Evolutionary conservation across 768 basidiomycete genomes (phyloP), one percentile per base, ranked within the genome.

Genomic region (Boletus speciosus): DNA sequence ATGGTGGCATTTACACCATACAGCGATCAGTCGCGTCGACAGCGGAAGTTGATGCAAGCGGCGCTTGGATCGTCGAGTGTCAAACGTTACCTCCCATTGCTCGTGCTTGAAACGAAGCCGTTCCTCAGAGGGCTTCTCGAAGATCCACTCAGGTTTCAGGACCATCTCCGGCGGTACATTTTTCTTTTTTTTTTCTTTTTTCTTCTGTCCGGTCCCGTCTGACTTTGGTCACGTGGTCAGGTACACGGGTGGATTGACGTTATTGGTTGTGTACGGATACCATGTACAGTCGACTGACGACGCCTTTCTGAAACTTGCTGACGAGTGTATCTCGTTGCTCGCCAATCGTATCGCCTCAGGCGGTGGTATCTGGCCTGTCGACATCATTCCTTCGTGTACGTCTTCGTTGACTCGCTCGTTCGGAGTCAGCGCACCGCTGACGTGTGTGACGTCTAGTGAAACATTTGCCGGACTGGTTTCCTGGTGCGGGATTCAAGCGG

Each of bases 1-100:
- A 86, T 88, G 82, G 79, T 83, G 50, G 84, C 84, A 2, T 87
- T 89, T 66, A 84, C 83, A 5, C 75, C 76, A 16, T 86, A 88
- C 62, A 81, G 81, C 34, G 83, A 85, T 56, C 75, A 77, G 62
- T 76, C 76, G 42, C 82, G 80, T 53, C 80, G 85, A 23, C 85
- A 88, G 66, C 81, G 88, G 61, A 79, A 71, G 59, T 78, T 89
- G 40, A 80, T 88, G 71, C 82, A 83, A 64, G 78, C 79, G 47
- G 85, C 86, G 6, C 76, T 90, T 36, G 80, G 81, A 36, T 57
- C 74, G 29, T 73, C 76, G 11, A 73, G 68, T 21, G 81, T 88
- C 52, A 76, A 79, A 9, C 63, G 70, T 5, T 90, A 87, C 66
- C 71, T 81, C 45, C 82, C 82, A 0, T 73, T 86, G 31, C 72